Evolutionary conservation across 768 basidiomycete genomes (phyloP).

Genomic region (Hericium alpestre): DNA sequence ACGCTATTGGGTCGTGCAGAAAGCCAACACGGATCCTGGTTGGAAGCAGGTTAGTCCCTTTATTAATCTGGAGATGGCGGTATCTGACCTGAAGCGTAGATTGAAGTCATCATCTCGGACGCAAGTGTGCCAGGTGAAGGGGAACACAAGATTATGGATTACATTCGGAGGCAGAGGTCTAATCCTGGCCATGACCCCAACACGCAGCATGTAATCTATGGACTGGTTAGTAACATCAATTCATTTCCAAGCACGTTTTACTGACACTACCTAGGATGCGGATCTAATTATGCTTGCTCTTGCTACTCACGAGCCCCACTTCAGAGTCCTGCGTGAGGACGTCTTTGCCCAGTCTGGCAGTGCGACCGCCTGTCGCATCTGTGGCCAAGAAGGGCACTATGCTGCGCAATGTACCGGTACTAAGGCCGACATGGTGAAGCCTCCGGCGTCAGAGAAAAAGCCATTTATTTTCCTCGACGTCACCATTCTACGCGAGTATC

Average conservation of each 20-base stretch:
- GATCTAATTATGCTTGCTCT: slow-evolving; percentile 98
- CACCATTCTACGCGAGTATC: slow-evolving; percentile 89
- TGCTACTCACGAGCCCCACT: slow-evolving; percentile 97
- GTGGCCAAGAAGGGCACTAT: slow-evolving; percentile 91
- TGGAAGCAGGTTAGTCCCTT: slow-evolving; percentile 68
- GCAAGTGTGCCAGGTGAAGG: slow-evolving; percentile 97
- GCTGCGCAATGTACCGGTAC: slow-evolving; percentile 88
- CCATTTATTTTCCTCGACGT: slow-evolving; percentile 99
- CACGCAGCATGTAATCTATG: slow-evolving; percentile 94
- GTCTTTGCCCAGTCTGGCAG: slow-evolving; percentile 84
- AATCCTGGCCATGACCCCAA: slow-evolving; percentile 91
- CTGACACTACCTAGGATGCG: slow-evolving; percentile 56
- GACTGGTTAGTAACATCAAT: slow-evolving; percentile 49
- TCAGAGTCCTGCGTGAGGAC: slow-evolving; percentile 94
- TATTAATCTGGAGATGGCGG: not conserved
- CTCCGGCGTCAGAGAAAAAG: slow-evolving; percentile 62
- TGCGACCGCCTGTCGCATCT: slow-evolving; percentile 74
- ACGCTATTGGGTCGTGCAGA: slow-evolving; percentile 92
- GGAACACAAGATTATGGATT: slow-evolving; percentile 99
- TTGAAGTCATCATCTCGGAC: slow-evolving; percentile 95
- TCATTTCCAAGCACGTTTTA: slow-evolving; percentile 8
- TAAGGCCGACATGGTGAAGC: slow-evolving; percentile 58
- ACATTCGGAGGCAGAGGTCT: slow-evolving; percentile 79
- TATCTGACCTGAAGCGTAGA: slow-evolving; percentile 28
- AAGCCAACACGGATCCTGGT: slow-evolving; percentile 89